Base-by-base conservation (phyloP, 2,329 filamentous ascomycete species). In the Neofusicoccum ribis region DNA sequence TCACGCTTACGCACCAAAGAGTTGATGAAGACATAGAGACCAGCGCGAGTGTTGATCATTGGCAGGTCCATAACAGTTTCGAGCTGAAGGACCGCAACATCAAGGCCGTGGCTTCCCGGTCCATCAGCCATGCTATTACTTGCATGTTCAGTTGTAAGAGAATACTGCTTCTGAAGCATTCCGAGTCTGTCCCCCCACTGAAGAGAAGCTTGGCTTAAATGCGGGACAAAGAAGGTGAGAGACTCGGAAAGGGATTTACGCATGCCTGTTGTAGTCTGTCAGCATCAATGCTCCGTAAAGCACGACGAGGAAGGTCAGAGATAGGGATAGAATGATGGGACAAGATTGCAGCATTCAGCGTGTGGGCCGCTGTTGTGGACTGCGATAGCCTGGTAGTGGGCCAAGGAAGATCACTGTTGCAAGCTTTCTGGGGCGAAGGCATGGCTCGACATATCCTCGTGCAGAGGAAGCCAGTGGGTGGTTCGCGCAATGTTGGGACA, bases 1-100 rank as follows among this genome's bases (percentile, higher is more conserved):
- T 11, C 34, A 39, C 5, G 15, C 5, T 8, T 5, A 74, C 87
- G 69, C 81, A 95, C 91, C 74, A 91, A 85, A 64, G 92, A 88
- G 74, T 93, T 95, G 8, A 97, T 81, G 74, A 94, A 95, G 6
- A 96, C 84, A 73, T 95, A 97, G 64, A 97, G 82, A 5, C 91
- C 93, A 60, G 91, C 91, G 75, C 92, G 86, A 3, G 92, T 91
- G 69, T 91, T 92, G 54, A 89, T 82, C 36, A 88, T 81, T 3
- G 90, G 90, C 9, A 93, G 79, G 58, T 96, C 91, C 31, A 85
- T 80, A 9, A 88, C 73, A 14, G 81, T 77, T 67, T 86, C 82
- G 43, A 86, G 82, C 61, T 86, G 82, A n/a, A 86, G 73, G 17
- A 79, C 77, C 66, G 79, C 73, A 66, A 77, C 73, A 67, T 78